phyloP scores from a whole-genome alignment of 495 filamentous ascomycete genomes.

The Beverwykella pulmonaria region DNA sequence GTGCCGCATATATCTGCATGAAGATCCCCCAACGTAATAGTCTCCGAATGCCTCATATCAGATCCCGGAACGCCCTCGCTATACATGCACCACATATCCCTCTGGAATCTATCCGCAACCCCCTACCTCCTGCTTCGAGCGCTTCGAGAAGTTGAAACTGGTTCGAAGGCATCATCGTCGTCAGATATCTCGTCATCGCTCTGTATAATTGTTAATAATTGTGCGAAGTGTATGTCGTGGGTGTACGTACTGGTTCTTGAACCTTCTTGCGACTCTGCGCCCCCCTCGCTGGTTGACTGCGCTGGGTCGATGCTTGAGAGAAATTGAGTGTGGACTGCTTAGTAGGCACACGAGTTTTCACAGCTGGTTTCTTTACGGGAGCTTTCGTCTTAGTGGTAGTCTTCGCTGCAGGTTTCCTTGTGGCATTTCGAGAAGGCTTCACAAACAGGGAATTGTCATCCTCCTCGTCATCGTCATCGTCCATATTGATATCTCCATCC shows the following conservation, averaged over 20 bases:
- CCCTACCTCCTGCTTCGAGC: constrained; percentile 24
- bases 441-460: constrained; percentile 55
- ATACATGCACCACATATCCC: constrained; percentile 8
- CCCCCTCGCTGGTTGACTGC: constrained; percentile 44
- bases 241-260: constrained; percentile 47
- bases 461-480: constrained; percentile 66
- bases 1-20: neutral
- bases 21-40: neutral
- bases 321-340: constrained; percentile 78
- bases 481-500: constrained; percentile 49
- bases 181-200: constrained; percentile 77
- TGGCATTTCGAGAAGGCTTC: constrained; percentile 52
- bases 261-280: constrained; percentile 46
- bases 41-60: neutral
- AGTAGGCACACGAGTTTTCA: constrained; percentile 51
- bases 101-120: neutral
- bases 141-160: constrained; percentile 28
- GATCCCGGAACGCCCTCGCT: constrained; percentile 16
- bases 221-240: neutral
- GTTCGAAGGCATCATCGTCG: constrained; percentile 73
- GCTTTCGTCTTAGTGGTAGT: constrained; percentile 41
- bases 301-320: constrained; percentile 55
- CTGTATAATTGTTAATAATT: constrained; percentile 40
- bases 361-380: constrained; percentile 47
- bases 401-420: constrained; percentile 53